phyloP scores from a whole-genome alignment of 371 early-diverging fungal genomes.

The Choanephora cucurbitarum region DNA sequence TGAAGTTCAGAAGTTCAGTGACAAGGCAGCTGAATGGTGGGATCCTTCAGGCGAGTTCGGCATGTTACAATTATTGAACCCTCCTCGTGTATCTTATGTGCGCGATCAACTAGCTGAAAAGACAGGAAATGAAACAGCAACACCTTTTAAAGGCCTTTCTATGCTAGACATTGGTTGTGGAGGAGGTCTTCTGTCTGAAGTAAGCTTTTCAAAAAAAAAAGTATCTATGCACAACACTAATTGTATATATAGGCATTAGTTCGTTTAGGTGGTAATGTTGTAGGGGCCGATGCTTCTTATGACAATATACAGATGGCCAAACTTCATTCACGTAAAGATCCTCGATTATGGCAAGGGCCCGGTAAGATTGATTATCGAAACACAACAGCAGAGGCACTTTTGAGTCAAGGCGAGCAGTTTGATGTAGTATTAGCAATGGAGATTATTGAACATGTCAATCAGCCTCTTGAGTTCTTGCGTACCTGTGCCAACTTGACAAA shows the following conservation, averaged over 20 bases:
- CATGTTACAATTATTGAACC: slow-evolving; percentile 91
- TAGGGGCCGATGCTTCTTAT: slow-evolving; percentile 85
- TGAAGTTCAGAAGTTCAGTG: slow-evolving; percentile 85
- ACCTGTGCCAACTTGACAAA: slow-evolving; percentile 63
- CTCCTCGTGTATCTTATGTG: slow-evolving; percentile 80
- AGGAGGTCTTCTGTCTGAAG: slow-evolving; percentile 90
- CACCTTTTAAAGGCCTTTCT: slow-evolving; percentile 61
- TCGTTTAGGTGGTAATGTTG: slow-evolving; percentile 79
- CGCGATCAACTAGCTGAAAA: slow-evolving; percentile 51
- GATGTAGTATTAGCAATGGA: slow-evolving; percentile 90
- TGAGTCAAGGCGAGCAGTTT: slow-evolving; percentile 59
- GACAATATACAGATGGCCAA: slow-evolving; percentile 85
- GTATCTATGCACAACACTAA: too few species aligned
- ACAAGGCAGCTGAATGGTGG: slow-evolving; percentile 88
- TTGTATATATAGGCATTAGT: slow-evolving; percentile 63
- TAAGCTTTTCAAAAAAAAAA: slow-evolving; percentile 30
- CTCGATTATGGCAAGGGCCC: slow-evolving; percentile 55
- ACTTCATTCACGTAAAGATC: slow-evolving; percentile 69
- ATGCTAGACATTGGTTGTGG: slow-evolving; percentile 97
- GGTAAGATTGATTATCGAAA: slow-evolving; percentile 67
- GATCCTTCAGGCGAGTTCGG: slow-evolving; percentile 84
- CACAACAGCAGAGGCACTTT: slow-evolving; percentile 71
- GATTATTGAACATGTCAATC: slow-evolving; percentile 91
- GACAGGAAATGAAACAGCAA: slow-evolving; percentile 11
- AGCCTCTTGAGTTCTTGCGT: slow-evolving; percentile 71